These are phyloP conservation scores for Colletotrichum eremochloae DNA, from an alignment of 2,329 filamentous ascomycete species.

Conservation along the genomic window DNA sequence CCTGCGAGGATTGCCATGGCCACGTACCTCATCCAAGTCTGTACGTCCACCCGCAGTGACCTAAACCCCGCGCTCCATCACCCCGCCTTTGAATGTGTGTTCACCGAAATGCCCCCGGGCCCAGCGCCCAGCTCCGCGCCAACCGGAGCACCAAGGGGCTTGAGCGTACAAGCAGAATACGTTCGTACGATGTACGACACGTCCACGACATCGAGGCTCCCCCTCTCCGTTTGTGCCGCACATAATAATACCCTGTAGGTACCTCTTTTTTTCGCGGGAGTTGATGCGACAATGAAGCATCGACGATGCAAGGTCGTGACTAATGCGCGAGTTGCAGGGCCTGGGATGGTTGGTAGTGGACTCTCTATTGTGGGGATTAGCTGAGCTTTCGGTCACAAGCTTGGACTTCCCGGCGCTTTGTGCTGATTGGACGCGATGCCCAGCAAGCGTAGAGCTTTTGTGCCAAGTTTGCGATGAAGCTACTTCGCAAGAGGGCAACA, in stretches of 20 bases:
- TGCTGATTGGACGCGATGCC: constrained; percentile 1
- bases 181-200: constrained; percentile 1
- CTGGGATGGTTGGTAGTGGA: constrained; percentile 18
- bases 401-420: background rate
- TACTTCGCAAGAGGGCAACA: background rate
- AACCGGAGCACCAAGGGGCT: constrained; percentile 15
- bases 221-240: background rate
- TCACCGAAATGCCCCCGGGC: constrained; percentile 31
- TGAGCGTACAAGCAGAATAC: constrained; percentile 11
- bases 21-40: background rate
- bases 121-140: constrained; percentile 23
- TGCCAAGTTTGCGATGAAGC: constrained; percentile 10
- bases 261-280: background rate
- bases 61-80: background rate
- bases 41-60: background rate
- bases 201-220: constrained; percentile 11
- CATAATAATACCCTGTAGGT: constrained; percentile 12
- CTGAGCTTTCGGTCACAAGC: constrained; percentile 29
- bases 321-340: constrained; percentile 31
- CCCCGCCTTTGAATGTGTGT: background rate
- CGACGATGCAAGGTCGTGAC: constrained; percentile 38
- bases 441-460: background rate
- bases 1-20: too few species aligned
- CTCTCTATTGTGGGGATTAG: constrained; percentile 23
- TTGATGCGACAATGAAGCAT: constrained; percentile 16